Conservation (phyloP, 1,284 basidiomycete genomes). For the Sanghuangporus sanghuang region DNA sequence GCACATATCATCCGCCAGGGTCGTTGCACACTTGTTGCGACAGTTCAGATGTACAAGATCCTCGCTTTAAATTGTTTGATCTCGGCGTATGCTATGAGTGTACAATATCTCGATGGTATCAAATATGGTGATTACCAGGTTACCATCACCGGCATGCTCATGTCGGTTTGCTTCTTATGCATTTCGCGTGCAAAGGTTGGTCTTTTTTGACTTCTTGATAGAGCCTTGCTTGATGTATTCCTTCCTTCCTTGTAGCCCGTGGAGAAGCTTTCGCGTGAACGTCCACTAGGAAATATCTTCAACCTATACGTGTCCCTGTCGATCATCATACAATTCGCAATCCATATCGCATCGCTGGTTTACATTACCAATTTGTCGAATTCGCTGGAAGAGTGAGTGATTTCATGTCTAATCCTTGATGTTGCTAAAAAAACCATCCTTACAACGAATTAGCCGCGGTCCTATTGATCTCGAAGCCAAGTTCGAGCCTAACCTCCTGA, state of each 20-base stretch:
- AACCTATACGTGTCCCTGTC: slow-evolving; percentile 91
- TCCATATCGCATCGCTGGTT: slow-evolving; percentile 84
- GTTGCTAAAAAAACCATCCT: not conserved
- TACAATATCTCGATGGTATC: slow-evolving; percentile 95
- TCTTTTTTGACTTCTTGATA: not conserved
- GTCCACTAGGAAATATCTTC: slow-evolving; percentile 92
- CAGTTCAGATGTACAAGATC: slow-evolving; percentile 99
- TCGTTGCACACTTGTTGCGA: slow-evolving; percentile 93
- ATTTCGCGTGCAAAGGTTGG: slow-evolving; percentile 91
- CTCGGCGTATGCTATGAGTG: slow-evolving; percentile 91
- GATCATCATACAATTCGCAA: slow-evolving; percentile 85
- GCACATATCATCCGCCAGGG: slow-evolving; percentile 96
- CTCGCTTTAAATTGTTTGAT: slow-evolving; percentile 93
- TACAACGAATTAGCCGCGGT: slow-evolving; percentile 47
- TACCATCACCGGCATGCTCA: slow-evolving; percentile 89
- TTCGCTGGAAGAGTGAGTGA: slow-evolving; percentile 68
- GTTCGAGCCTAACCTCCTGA: slow-evolving; percentile 88
- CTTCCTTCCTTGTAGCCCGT: slow-evolving; percentile 55
- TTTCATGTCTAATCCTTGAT: slow-evolving; percentile 3
- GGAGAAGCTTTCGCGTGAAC: slow-evolving; percentile 86
- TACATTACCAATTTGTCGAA: slow-evolving; percentile 89
- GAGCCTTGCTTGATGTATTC: not conserved
- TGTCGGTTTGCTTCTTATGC: slow-evolving; percentile 96
- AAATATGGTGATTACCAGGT: slow-evolving; percentile 97
- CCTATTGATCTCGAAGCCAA: slow-evolving; percentile 90